These are phyloP conservation scores for Zygnema circumcarinatum DNA, from an alignment of 139 green algal genomes.

Conservation along the genomic window DNA sequence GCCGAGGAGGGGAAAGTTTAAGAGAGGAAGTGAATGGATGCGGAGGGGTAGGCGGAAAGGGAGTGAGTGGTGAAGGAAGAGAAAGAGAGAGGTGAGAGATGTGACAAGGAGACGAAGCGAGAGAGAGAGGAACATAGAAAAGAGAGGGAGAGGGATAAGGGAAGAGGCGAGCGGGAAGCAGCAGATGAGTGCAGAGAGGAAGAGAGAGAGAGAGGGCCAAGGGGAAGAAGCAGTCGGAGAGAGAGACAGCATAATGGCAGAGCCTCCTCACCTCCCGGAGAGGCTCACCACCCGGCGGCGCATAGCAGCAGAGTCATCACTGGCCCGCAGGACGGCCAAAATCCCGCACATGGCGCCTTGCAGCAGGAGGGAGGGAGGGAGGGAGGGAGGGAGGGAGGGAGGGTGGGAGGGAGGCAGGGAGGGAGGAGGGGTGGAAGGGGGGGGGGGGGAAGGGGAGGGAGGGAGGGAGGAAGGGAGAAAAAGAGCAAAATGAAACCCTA, in stretches of 20 bases:
- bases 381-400: too few relatives aligned
- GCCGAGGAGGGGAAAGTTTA: neutral
- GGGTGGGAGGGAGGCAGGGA: too few relatives aligned
- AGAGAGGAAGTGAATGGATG: neutral
- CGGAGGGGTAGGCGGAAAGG: too few relatives aligned
- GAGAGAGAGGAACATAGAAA: conserved; percentile 1
- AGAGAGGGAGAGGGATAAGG: too few relatives aligned
- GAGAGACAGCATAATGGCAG: neutral
- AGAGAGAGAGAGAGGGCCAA: conserved; percentile 12
- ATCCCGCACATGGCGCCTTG: conserved; percentile 47
- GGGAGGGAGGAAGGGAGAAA: too few relatives aligned
- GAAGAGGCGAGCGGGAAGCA: too few relatives aligned
- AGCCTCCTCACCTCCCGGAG: conserved; percentile 26
- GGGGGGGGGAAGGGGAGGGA: too few relatives aligned
- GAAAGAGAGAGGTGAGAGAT: neutral
- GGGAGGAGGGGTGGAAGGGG: too few relatives aligned
- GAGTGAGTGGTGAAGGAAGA: neutral
- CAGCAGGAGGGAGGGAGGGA: too few relatives aligned
- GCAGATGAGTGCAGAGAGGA: neutral
- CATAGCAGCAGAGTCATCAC: conserved; percentile 31
- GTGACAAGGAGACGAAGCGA: neutral
- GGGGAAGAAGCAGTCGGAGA: neutral
- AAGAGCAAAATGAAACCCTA: too few relatives aligned
- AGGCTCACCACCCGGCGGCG: conserved; percentile 28
- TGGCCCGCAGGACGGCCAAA: conserved; percentile 43